phyloP scores from a whole-genome alignment of 2,329 filamentous ascomycete genomes.

The Pseudocercospora musae region DNA sequence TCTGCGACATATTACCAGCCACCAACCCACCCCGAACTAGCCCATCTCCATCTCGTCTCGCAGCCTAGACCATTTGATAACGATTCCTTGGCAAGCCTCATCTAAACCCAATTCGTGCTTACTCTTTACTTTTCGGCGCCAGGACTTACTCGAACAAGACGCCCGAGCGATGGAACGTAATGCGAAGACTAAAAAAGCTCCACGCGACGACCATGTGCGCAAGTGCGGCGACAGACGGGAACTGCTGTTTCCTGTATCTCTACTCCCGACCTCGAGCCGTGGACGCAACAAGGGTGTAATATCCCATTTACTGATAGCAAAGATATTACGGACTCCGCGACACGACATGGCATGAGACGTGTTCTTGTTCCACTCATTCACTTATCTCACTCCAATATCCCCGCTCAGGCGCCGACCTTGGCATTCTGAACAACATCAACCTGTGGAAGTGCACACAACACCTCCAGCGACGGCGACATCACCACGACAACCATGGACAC shows the following conservation, averaged over 20 bases:
- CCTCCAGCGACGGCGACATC: no score
- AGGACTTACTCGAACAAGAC: neutral
- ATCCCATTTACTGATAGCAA: neutral
- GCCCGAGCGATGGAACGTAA: neutral
- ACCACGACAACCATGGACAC: constrained; percentile 12
- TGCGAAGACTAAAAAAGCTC: neutral
- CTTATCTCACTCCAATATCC: no score
- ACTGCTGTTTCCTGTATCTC: neutral
- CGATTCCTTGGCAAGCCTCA: neutral
- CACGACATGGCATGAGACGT: no score
- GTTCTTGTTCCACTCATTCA: no score
- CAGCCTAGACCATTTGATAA: neutral
- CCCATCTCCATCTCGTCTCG: neutral
- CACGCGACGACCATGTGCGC: neutral
- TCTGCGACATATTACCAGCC: neutral
- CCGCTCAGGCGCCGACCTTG: neutral
- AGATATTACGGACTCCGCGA: neutral
- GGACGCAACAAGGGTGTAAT: neutral
- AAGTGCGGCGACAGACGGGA: neutral
- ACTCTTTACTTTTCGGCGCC: neutral
- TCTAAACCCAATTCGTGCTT: neutral
- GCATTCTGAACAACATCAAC: no score
- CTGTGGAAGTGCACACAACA: no score
- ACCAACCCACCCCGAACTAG: neutral
- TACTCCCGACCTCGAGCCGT: constrained; percentile 4